Conservation (phyloP, 805 yeast species). For the Zygoascus flipseniorum region DNA sequence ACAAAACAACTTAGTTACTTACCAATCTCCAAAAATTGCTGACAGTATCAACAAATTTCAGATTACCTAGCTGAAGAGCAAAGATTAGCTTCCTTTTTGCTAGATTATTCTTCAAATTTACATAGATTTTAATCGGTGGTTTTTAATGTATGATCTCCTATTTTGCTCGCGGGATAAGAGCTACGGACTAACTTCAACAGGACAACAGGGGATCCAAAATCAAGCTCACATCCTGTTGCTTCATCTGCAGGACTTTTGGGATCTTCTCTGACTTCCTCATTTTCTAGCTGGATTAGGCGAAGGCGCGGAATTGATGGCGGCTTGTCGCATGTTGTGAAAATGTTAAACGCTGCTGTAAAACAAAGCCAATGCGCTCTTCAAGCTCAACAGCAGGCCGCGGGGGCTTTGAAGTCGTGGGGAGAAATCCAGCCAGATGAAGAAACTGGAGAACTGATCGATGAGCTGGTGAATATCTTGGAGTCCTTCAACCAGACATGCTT, state of each 20-base stretch:
- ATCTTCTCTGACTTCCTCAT: neutral
- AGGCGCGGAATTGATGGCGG: neutral
- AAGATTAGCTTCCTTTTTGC: no score
- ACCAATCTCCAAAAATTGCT: no score
- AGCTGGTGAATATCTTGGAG: constrained; percentile 3
- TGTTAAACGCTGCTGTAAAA: constrained; percentile 11
- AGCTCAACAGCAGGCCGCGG: constrained; percentile 7
- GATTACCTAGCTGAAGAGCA: no score
- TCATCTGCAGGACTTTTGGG: neutral
- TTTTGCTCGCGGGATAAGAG: neutral
- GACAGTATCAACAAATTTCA: no score
- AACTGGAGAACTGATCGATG: constrained; percentile 5
- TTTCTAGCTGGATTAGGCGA: neutral
- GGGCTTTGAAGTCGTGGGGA: constrained; percentile 16
- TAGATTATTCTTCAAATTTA: no score
- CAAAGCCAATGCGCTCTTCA: constrained; percentile 15
- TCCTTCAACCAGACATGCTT: constrained; percentile 6
- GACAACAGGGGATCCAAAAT: neutral
- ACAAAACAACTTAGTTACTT: no score
- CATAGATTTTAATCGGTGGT: neutral
- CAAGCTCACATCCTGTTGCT: neutral
- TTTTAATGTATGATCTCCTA: neutral
- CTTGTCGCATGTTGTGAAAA: constrained; percentile 15
- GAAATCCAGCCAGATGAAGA: constrained; percentile 7
- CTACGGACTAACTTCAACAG: neutral